Evolutionary conservation across 2,329 filamentous ascomycete genomes (phyloP), one percentile per base, ranked within the genome.

Genomic region (Myriosclerotinia curreyana): DNA sequence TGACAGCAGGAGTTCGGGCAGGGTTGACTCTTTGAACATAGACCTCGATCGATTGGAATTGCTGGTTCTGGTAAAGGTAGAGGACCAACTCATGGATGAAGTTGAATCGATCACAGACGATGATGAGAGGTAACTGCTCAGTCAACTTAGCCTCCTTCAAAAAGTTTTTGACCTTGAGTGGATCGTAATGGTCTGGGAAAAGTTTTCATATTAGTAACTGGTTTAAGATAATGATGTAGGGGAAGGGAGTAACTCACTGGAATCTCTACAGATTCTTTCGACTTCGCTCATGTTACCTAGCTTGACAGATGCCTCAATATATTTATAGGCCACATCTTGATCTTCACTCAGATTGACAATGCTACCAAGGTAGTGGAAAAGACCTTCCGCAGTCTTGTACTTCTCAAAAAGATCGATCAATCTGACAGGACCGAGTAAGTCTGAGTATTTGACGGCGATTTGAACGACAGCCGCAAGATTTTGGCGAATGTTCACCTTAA

Each of bases 141-240:
- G 89, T 87, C 52, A 99, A 82, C 70, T 88, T 90, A 62, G 95
- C 94, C 76, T 99, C 96, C 81, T 99, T 99, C 67, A 99, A 81
- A 85, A 98, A 99, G 81, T 99, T 99, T 83, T 97, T 97, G 65
- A 97, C 92, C 82, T 96, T 96, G 78, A 97, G 92, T 0, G 92
- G 84, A 76, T 97, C 94, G 79, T 92, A 94, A 31, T 31, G 28
- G 28, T 31, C 28, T 31, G 28, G 28, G 28, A 6, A 6, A 31
- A 31, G 28, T 31, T 3, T 31, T 31, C 28, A 31, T 31, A 6
- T 31, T 31, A 31, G 28, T 31, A 31, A 31, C 4, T 31, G 4
- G 2, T 31, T 31, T 31, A 31, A 31, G 28, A 31, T 31, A 31
- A 31, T 31, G 28, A 31, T 5, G 28, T 31, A 31, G 28, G 28